Evolutionary conservation across 768 basidiomycete genomes (phyloP).

Genomic region (Strobilomyces confusus): DNA sequence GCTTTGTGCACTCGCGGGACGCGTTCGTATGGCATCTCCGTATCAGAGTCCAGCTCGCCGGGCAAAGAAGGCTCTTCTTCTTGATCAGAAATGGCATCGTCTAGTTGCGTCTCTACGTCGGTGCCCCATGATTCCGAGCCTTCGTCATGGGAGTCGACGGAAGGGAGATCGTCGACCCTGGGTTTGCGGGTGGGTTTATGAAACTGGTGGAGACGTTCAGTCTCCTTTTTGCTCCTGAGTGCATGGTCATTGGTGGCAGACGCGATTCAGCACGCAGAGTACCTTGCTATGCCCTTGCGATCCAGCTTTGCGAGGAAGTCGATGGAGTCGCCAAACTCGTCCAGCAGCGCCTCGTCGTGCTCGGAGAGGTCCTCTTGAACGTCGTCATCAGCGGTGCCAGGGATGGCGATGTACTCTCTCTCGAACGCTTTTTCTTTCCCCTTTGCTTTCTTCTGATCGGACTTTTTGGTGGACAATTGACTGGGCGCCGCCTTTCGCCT

Average conservation of each 20-base stretch:
- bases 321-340: slow-evolving; percentile 57
- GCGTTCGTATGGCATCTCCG: slow-evolving; percentile 74
- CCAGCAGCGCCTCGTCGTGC: slow-evolving; percentile 62
- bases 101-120: slow-evolving; percentile 25
- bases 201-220: slow-evolving; percentile 61
- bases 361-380: slow-evolving; percentile 50
- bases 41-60: slow-evolving; percentile 42
- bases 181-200: slow-evolving; percentile 50
- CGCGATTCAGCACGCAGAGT: slow-evolving; percentile 20
- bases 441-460: slow-evolving; percentile 36
- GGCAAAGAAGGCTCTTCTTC: slow-evolving; percentile 5
- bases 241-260: slow-evolving; percentile 2
- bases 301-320: slow-evolving; percentile 73
- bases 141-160: slow-evolving; percentile 63
- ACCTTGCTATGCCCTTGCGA: slow-evolving; percentile 78
- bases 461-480: slow-evolving; percentile 17
- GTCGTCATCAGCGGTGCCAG: slow-evolving; percentile 24
- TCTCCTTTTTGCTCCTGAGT: slow-evolving; percentile 81
- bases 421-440: slow-evolving; percentile 60
- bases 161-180: slow-evolving; percentile 59
- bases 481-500: slow-evolving; percentile 51
- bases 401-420: slow-evolving; percentile 59
- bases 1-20: slow-evolving; percentile 48
- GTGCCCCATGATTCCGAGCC: slow-evolving; percentile 51
- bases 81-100: slow-evolving; percentile 3